phyloP scores from a whole-genome alignment of 129 eudicot species.

The Silybum marianum region DNA sequence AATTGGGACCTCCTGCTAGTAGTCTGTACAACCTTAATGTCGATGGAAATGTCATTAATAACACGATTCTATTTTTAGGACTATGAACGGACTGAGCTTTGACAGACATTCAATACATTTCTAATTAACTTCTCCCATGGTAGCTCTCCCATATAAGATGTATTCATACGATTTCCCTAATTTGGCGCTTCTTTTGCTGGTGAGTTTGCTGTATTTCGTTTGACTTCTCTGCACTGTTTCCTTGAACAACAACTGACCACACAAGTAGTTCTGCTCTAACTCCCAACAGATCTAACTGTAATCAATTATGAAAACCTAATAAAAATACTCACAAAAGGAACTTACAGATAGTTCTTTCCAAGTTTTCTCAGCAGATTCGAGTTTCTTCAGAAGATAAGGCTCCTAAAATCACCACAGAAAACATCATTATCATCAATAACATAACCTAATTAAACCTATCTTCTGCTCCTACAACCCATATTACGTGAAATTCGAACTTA shows the following conservation, averaged over 20 bases:
- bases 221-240: background rate
- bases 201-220: background rate
- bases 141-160: background rate
- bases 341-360: conserved; percentile 93
- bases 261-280: background rate
- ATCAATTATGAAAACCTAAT: background rate
- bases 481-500: conserved; percentile 31
- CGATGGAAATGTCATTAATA: background rate
- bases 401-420: conserved; percentile 52
- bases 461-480: background rate
- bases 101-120: conserved; percentile 10
- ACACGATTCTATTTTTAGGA: background rate
- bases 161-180: background rate
- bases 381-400: conserved; percentile 80
- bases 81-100: conserved; percentile 1
- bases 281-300: background rate
- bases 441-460: background rate
- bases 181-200: background rate
- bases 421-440: background rate
- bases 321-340: background rate
- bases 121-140: background rate
- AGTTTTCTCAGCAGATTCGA: conserved; percentile 96
- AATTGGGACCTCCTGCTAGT: conserved; percentile 16
- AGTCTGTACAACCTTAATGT: conserved; percentile 1
- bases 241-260: background rate